Percentiles rank a stretch among this genome's conserved stretches.
Evolutionary conservation across 148 eudicot species (phyloP).

Genomic region (Chenopodium quinoa): DNA sequence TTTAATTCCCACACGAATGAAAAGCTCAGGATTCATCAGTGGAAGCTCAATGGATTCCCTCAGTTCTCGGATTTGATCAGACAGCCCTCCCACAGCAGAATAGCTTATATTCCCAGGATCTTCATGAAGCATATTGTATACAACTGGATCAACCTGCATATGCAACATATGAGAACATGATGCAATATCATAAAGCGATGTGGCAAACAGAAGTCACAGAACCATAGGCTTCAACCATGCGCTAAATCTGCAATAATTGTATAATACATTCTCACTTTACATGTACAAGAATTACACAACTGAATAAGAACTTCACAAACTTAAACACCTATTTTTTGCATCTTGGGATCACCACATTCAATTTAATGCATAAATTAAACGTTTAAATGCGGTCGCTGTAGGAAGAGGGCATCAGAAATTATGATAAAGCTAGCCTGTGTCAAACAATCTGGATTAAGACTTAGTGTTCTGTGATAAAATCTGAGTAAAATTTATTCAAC

Average conservation of each 20-base stretch:
- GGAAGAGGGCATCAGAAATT: neutral
- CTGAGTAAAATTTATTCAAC: neutral
- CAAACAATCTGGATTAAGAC: neutral
- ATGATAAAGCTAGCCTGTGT: too few relatives aligned
- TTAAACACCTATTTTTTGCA: neutral
- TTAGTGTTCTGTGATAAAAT: neutral
- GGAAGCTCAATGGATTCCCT: conserved; percentile 97
- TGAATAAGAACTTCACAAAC: neutral
- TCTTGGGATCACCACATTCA: neutral
- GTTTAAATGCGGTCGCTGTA: neutral
- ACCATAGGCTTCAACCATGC: neutral
- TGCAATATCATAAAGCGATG: neutral
- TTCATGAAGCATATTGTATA: conserved; percentile 98
- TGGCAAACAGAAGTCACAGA: neutral
- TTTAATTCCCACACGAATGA: conserved; percentile 91
- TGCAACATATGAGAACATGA: neutral
- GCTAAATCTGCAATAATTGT: neutral
- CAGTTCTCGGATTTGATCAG: conserved; percentile 94
- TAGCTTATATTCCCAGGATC: conserved; percentile 99
- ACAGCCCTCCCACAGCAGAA: conserved; percentile 98
- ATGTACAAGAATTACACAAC: neutral
- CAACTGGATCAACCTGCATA: conserved; percentile 93
- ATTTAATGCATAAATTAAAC: neutral
- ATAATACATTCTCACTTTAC: neutral
- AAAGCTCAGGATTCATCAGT: conserved; percentile 97